Percentiles rank a stretch among this genome's conserved stretches.
These are phyloP conservation scores for Escallonia herrerae DNA, from an alignment of 129 eudicot species.

Conservation along the genomic window DNA sequence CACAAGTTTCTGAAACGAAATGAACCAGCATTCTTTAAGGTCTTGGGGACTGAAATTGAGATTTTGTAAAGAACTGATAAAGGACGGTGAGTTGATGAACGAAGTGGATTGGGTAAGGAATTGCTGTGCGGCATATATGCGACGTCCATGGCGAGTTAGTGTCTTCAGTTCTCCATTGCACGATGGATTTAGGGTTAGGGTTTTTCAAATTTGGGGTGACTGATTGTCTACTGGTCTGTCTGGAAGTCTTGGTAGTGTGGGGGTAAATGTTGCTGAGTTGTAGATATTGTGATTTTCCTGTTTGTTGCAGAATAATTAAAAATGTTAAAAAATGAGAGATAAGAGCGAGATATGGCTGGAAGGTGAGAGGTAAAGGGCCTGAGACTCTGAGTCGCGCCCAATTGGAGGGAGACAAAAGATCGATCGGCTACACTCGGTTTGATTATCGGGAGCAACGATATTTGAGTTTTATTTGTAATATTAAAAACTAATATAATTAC, in stretches of 20 bases:
- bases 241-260: not conserved
- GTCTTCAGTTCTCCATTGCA: not conserved
- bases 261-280: not conserved
- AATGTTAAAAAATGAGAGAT: too few relatives aligned
- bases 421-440: too few relatives aligned
- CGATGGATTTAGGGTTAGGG: constrained; percentile 23
- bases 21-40: constrained; percentile 8
- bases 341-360: too few relatives aligned
- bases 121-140: constrained; percentile 31
- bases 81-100: constrained; percentile 26
- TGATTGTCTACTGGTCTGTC: not conserved
- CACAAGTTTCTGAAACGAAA: constrained; percentile 29
- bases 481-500: too few relatives aligned
- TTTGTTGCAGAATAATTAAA: too few relatives aligned
- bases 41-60: constrained; percentile 9
- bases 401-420: too few relatives aligned
- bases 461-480: too few relatives aligned
- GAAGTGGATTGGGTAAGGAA: constrained; percentile 34
- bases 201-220: not conserved
- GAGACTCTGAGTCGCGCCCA: too few relatives aligned
- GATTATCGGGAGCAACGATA: too few relatives aligned
- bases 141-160: constrained; percentile 32
- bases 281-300: too few relatives aligned
- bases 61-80: constrained; percentile 24
- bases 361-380: too few relatives aligned